Evolutionary conservation across 306 rosid genomes (phyloP), one percentile per base, ranked within the genome.

Genomic region (Prunus mongolica): DNA sequence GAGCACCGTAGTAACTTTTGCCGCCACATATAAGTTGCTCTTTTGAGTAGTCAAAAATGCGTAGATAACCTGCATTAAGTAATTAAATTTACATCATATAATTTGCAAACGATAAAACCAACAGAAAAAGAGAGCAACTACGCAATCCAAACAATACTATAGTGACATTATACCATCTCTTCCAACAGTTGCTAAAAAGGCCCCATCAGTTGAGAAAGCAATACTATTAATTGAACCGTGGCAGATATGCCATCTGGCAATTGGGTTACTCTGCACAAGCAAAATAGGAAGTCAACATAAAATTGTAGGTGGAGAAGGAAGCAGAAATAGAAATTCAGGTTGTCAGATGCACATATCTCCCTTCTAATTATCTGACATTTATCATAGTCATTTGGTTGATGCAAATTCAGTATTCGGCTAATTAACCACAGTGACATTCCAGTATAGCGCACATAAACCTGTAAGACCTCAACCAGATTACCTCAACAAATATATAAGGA

Each of bases 171-270:
- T 92, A 96, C 99, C 99, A 78, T 92, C 99, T 81, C 99, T 90
- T 78, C 99, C 99, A 73, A 83, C 98, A 75, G 96, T 91, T 46
- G 98, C 97, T 67, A 96, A 58, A 87, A 80, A 86, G 61, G 86
- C 81, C 62, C 99, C 99, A 73, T 91, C 97, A 7, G 78, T 71
- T 5, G 99, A 96, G 88, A 96, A 96, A 76, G 99, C 89, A 68
- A 96, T 84, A 60, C 86, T 88, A 78, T 96, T 96, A 65, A 92
- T 83, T 61, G 98, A 79, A 72, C 97, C 93, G 82, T 89, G 92
- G 91, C 99, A 91, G 80, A 92, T 88, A 85, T 96, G 99, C 99
- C 99, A 96, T 86, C 99, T 89, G 71, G 91, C 96, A 74, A 89
- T 75, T 27, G 99, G 98, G 82, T 92, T 92, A 80, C 99, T 91